Evolutionary conservation across 139 green algal genomes (phyloP).

Genomic region (Tetraselmis chui): DNA sequence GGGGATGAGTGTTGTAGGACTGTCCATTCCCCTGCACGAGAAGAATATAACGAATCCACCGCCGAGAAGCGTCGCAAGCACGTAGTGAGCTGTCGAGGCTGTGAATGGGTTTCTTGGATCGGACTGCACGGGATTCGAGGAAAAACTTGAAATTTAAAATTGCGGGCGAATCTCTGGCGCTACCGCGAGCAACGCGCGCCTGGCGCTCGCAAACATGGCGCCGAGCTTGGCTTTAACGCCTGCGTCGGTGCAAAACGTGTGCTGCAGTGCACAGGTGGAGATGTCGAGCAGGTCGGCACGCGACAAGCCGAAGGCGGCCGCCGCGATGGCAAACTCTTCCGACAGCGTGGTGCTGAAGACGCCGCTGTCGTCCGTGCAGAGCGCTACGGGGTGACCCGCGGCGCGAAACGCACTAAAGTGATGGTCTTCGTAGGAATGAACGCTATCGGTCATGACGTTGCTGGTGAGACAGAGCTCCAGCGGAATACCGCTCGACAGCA

Average conservation of each 20-base stretch:
- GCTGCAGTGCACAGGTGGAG: slow-evolving; percentile 2
- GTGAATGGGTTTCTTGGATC: too few relatives aligned
- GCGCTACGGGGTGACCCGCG: slow-evolving; percentile 57
- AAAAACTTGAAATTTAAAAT: too few relatives aligned
- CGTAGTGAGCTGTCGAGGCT: too few relatives aligned
- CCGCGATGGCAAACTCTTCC: slow-evolving; percentile 50
- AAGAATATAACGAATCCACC: too few relatives aligned
- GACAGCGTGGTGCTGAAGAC: slow-evolving; percentile 20
- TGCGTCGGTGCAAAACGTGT: slow-evolving; percentile 28
- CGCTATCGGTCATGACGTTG: slow-evolving; percentile 45
- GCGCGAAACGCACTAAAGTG: slow-evolving; percentile 55
- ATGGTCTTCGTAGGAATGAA: slow-evolving; percentile 48
- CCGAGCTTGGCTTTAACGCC: too few relatives aligned
- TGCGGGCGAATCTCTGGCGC: too few relatives aligned
- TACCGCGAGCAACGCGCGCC: too few relatives aligned
- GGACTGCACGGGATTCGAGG: too few relatives aligned
- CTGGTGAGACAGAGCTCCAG: slow-evolving; percentile 73
- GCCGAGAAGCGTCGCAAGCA: too few relatives aligned
- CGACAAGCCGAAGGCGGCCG: slow-evolving; percentile 35
- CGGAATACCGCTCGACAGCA: slow-evolving; percentile 47
- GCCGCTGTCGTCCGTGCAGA: slow-evolving; percentile 50
- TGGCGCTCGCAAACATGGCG: too few relatives aligned
- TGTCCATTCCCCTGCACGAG: too few relatives aligned
- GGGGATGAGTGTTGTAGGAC: too few relatives aligned
- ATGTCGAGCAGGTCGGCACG: slow-evolving; percentile 20